Percentiles rank a stretch among this genome's conserved stretches.
phyloP scores from a whole-genome alignment of 495 filamentous ascomycete species.

The Venustampulla echinocandica region DNA sequence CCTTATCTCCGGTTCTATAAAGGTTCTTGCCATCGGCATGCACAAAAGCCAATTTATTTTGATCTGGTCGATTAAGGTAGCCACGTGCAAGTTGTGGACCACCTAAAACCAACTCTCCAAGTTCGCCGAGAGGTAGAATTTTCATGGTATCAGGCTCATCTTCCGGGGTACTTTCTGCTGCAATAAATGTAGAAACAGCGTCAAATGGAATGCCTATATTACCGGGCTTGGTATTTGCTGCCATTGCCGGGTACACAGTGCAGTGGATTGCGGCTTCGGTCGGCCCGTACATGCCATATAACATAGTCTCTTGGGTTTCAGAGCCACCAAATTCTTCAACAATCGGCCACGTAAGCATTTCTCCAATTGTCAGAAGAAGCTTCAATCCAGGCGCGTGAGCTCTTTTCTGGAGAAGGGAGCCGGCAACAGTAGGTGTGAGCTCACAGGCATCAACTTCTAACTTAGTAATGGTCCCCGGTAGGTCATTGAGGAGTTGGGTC shows the following conservation, averaged over 20 bases:
- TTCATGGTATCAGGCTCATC: constrained; percentile 26
- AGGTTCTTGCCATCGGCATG: constrained; percentile 42
- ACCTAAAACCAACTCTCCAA: constrained; percentile 77
- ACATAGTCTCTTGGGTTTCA: constrained; percentile 36
- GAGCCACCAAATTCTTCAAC: constrained; percentile 61
- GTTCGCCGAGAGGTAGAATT: constrained; percentile 53
- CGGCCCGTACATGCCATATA: constrained; percentile 83
- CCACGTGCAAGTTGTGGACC: constrained; percentile 69
- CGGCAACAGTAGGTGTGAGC: constrained; percentile 72
- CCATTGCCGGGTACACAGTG: constrained; percentile 44
- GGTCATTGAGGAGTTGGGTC: constrained; percentile 55
- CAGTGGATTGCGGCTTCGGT: constrained; percentile 80
- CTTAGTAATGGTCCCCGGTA: constrained; percentile 50
- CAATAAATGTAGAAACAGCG: constrained; percentile 67
- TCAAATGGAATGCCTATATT: constrained; percentile 66
- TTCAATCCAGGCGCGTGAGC: constrained; percentile 51
- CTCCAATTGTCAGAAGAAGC: constrained; percentile 71
- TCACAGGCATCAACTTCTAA: constrained; percentile 73
- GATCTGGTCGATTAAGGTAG: constrained; percentile 75
- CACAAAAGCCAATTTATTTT: constrained; percentile 63
- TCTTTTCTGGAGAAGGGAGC: constrained; percentile 54
- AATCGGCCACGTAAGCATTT: constrained; percentile 70
- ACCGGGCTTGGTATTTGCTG: constrained; percentile 39
- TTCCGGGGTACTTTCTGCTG: constrained; percentile 30
- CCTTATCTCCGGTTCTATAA: constrained; percentile 84